Evolutionary conservation across 257 asterid genomes (phyloP).

Genomic region (Nicotiana attenuata): DNA sequence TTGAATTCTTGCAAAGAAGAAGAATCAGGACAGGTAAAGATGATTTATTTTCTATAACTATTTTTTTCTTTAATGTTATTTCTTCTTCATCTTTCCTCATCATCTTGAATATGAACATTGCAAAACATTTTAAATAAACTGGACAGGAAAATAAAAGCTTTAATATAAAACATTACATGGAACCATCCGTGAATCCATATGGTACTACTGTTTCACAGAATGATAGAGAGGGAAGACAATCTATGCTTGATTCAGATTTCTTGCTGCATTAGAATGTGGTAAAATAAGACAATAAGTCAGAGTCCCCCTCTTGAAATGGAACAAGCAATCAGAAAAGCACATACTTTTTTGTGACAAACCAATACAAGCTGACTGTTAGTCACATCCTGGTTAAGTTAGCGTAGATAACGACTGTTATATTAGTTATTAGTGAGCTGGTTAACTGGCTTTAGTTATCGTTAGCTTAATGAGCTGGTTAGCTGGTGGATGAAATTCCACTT

Average conservation of each 20-base stretch:
- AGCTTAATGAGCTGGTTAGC: background rate
- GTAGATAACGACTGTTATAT: background rate
- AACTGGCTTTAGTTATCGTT: background rate
- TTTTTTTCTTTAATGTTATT: background rate
- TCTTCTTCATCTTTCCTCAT: background rate
- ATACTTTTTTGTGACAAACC: background rate
- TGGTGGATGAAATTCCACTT: background rate
- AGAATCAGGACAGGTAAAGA: conserved; percentile 5
- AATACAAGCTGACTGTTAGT: background rate
- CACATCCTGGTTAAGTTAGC: background rate
- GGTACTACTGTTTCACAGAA: background rate
- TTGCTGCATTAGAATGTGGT: background rate
- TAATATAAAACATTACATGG: background rate
- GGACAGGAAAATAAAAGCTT: background rate
- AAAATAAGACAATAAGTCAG: background rate
- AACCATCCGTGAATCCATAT: background rate
- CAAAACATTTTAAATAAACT: background rate
- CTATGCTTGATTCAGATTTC: background rate
- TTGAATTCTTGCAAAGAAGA: background rate
- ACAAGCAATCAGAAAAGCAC: background rate
- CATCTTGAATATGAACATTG: background rate
- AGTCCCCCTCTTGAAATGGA: background rate
- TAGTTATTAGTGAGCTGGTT: background rate
- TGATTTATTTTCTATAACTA: background rate
- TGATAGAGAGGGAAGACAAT: no score